Percentiles rank a stretch among this genome's conserved stretches.
phyloP scores from a whole-genome alignment of 805 yeast genomes.

The Teunomyces funiuensis region DNA sequence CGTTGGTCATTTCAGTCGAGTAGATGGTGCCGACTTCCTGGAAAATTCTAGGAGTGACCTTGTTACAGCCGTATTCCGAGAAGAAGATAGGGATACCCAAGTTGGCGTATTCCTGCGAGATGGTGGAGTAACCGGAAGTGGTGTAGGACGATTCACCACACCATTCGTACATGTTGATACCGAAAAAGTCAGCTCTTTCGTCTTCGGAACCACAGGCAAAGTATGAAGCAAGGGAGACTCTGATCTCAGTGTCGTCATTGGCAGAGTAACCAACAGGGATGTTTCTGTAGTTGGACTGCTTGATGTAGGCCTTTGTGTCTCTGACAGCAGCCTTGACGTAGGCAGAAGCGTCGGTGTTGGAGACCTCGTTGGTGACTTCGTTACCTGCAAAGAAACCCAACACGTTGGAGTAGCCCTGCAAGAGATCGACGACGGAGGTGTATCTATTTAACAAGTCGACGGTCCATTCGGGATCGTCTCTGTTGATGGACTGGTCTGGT shows the following conservation, averaged over 20 bases:
- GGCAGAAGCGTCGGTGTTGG: constrained; percentile 74
- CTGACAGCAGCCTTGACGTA: constrained; percentile 82
- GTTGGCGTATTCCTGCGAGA: constrained; percentile 64
- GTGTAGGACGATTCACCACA: constrained; percentile 65
- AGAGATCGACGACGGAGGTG: constrained; percentile 64
- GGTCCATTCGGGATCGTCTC: constrained; percentile 64
- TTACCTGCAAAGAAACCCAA: constrained; percentile 87
- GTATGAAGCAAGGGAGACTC: constrained; percentile 69
- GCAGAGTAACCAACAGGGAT: constrained; percentile 85
- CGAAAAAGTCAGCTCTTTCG: constrained; percentile 75
- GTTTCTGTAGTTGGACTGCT: constrained; percentile 55
- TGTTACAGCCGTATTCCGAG: constrained; percentile 83
- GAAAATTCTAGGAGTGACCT: constrained; percentile 67
- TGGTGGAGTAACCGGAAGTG: constrained; percentile 62
- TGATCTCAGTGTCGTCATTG: constrained; percentile 67
- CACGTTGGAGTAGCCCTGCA: constrained; percentile 68
- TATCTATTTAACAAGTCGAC: constrained; percentile 64
- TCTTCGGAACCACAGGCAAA: constrained; percentile 71
- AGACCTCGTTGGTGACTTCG: constrained; percentile 68
- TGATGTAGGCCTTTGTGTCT: constrained; percentile 71
- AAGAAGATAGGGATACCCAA: constrained; percentile 73
- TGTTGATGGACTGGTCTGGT: constrained; percentile 62
- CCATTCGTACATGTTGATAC: constrained; percentile 90
- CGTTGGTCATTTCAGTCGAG: constrained; percentile 69
- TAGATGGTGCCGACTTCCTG: constrained; percentile 67